These are phyloP conservation scores for Aaosphaeria arxii DNA, from an alignment of 2,329 filamentous ascomycete species.

Conservation along the genomic window DNA sequence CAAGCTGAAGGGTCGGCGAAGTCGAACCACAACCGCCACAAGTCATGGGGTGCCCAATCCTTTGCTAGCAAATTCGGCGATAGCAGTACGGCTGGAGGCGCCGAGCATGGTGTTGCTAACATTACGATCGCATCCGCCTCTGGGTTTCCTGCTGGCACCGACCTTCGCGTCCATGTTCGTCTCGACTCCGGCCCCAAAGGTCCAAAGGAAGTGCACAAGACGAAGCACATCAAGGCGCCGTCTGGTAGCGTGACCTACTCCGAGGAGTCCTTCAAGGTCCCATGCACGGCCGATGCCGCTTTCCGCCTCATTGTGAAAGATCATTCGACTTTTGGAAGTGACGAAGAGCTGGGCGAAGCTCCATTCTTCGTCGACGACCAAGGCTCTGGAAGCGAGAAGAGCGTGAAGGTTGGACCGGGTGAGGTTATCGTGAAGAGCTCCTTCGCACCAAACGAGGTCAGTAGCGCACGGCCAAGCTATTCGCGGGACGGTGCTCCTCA, in stretches of 20 bases:
- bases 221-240: constrained; percentile 78
- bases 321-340: constrained; percentile 78
- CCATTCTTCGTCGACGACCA: constrained; percentile 91
- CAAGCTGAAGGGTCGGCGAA: constrained; percentile 9
- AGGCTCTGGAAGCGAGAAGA: constrained; percentile 65
- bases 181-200: constrained; percentile 61
- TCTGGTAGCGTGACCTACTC: constrained; percentile 56
- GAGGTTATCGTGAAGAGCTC: constrained; percentile 70
- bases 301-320: constrained; percentile 86
- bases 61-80: constrained; percentile 38
- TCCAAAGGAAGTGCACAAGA: constrained; percentile 80
- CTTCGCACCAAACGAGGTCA: constrained; percentile 55
- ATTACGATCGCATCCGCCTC: constrained; percentile 78
- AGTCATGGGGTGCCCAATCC: constrained; percentile 35
- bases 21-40: constrained; percentile 31
- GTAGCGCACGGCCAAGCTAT: constrained; percentile 5
- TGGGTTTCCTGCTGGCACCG: constrained; percentile 72
- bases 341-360: constrained; percentile 79
- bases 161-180: constrained; percentile 74
- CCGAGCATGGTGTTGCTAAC: constrained; percentile 70
- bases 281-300: constrained; percentile 75
- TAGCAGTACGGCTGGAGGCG: constrained; percentile 38
- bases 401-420: constrained; percentile 70
- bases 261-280: constrained; percentile 71
- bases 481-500: constrained; percentile 6